Percentiles rank a stretch among this genome's conserved stretches.
phyloP scores from a whole-genome alignment of 306 rosid genomes.

The Pyrus bretschneideri region DNA sequence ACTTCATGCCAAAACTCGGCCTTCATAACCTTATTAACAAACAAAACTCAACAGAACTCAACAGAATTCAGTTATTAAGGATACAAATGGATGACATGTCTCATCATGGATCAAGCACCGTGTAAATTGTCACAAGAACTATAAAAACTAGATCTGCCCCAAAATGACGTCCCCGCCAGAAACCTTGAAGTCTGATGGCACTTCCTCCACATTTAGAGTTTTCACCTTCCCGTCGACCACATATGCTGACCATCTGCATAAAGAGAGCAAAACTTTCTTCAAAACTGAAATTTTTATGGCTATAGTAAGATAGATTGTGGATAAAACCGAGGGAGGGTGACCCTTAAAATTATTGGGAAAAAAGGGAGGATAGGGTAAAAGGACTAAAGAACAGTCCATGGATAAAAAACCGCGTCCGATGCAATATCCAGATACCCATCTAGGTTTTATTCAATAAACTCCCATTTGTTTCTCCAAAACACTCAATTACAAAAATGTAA shows the following conservation, averaged over 20 bases:
- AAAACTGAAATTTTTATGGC: neutral
- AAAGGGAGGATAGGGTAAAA: neutral
- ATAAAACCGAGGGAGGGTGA: neutral
- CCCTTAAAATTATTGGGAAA: neutral
- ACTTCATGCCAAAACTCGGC: neutral
- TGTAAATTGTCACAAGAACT: neutral
- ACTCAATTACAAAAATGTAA: neutral
- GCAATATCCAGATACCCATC: conserved; percentile 3
- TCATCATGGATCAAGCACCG: neutral
- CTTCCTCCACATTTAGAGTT: conserved; percentile 79
- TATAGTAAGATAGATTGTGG: neutral
- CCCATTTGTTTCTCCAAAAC: neutral
- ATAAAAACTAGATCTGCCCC: conserved; percentile 56
- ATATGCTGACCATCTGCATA: conserved; percentile 87
- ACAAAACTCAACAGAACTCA: neutral
- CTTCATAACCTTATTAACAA: too few species aligned
- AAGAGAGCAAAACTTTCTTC: neutral
- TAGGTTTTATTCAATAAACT: neutral
- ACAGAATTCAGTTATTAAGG: neutral
- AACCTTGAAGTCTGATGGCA: conserved; percentile 91
- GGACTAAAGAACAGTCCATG: neutral
- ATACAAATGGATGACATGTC: neutral
- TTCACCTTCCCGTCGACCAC: conserved; percentile 80
- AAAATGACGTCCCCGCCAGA: conserved; percentile 80
- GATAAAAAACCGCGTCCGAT: neutral